Evolutionary conservation across 139 green algal species (phyloP).

Genomic region (Chlamydomonas asymmetrica): DNA sequence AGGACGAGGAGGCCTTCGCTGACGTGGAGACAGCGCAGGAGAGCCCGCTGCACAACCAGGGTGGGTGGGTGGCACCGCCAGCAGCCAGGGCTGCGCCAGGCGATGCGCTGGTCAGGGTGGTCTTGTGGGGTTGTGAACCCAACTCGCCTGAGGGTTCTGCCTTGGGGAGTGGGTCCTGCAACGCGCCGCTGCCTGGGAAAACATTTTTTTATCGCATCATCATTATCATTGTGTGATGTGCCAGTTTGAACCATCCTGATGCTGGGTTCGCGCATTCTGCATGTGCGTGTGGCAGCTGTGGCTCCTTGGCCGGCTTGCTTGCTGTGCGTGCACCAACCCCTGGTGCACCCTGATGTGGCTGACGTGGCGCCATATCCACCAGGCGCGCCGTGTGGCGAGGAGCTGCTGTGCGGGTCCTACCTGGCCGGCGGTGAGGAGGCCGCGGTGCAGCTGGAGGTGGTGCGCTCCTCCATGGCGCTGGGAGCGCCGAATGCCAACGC

Average conservation of each 20-base stretch:
- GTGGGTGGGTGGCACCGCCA: background rate
- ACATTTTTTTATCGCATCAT: too few species aligned
- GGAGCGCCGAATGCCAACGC: background rate
- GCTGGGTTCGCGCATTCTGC: too few species aligned
- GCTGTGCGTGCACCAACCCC: too few species aligned
- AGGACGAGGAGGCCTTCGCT: constrained; percentile 21
- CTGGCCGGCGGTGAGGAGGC: constrained; percentile 19
- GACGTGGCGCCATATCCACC: background rate
- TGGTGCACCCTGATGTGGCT: too few species aligned
- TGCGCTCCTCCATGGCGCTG: background rate
- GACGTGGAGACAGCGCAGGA: constrained; percentile 29
- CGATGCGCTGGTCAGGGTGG: too few species aligned
- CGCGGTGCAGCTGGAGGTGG: background rate
- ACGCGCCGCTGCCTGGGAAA: background rate
- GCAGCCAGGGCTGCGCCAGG: too few species aligned
- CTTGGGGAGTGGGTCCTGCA: background rate
- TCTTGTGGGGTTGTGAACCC: too few species aligned
- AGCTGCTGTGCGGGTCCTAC: constrained; percentile 32
- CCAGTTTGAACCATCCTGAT: too few species aligned
- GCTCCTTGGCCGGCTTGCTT: too few species aligned
- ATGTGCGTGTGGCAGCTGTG: too few species aligned
- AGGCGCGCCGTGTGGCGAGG: constrained; percentile 25
- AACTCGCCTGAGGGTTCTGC: background rate
- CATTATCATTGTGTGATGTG: too few species aligned
- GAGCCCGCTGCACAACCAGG: background rate